Conservation (phyloP, 1,139 yeast genomes). For the Saccharomyces uvarum region DNA sequence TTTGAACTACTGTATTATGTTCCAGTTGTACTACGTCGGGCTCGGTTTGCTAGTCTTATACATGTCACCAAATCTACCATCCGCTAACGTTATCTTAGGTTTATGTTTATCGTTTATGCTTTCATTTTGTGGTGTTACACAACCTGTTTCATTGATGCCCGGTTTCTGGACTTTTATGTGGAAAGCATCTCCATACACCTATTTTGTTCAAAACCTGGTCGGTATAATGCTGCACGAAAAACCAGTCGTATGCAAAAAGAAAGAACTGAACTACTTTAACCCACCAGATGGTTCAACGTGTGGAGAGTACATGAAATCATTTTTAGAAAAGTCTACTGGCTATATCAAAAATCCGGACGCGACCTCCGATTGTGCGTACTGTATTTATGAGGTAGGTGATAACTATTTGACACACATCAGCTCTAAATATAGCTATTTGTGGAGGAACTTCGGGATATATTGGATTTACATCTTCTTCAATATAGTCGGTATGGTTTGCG, state of each 20-base stretch:
- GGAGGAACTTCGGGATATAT: constrained; percentile 63
- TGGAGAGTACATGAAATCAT: constrained; percentile 40
- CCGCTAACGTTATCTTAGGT: constrained; percentile 52
- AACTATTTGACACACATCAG: constrained; percentile 42
- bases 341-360: constrained; percentile 48
- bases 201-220: constrained; percentile 53
- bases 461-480: constrained; percentile 53
- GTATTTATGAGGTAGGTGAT: constrained; percentile 48
- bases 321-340: constrained; percentile 36
- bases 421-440: constrained; percentile 41
- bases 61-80: constrained; percentile 53
- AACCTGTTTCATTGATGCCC: constrained; percentile 51
- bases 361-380: constrained; percentile 50
- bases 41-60: constrained; percentile 50
- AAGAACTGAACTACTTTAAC: constrained; percentile 45
- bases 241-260: constrained; percentile 43
- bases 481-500: constrained; percentile 38
- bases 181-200: constrained; percentile 63
- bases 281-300: constrained; percentile 61
- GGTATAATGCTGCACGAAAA: constrained; percentile 47
- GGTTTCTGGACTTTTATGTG: constrained; percentile 72
- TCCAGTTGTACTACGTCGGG: constrained; percentile 49
- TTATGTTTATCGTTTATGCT: constrained; percentile 47
- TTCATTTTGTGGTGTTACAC: constrained; percentile 58
- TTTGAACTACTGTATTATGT: constrained; percentile 46